phyloP scores from a whole-genome alignment of 2,329 filamentous ascomycete genomes.

The Dactylellina haptotyla region DNA sequence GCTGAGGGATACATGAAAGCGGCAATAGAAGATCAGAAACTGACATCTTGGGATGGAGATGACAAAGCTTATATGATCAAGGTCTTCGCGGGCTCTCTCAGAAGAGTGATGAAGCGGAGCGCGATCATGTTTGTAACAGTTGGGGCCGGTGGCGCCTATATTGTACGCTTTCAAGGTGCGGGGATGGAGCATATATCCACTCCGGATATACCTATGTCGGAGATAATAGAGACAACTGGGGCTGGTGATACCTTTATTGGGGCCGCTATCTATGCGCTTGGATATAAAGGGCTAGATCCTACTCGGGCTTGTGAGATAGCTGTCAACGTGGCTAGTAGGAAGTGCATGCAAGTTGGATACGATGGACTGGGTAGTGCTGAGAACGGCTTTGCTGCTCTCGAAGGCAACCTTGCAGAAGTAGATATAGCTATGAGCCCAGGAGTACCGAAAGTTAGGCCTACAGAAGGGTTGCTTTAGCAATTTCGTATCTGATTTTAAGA shows the following conservation, averaged over 20 bases:
- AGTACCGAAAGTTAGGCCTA: slow-evolving; percentile 12
- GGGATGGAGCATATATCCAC: slow-evolving; percentile 28
- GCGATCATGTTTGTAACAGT: slow-evolving; percentile 26
- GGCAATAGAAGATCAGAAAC: slow-evolving; percentile 11
- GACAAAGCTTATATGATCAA: slow-evolving; percentile 18
- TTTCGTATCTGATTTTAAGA: no score
- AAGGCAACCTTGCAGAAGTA: not conserved
- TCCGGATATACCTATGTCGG: slow-evolving; percentile 26
- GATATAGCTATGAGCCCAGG: slow-evolving; percentile 5
- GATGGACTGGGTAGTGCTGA: slow-evolving; percentile 39
- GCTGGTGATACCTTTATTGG: slow-evolving; percentile 56
- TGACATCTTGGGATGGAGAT: slow-evolving; percentile 4
- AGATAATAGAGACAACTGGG: slow-evolving; percentile 55
- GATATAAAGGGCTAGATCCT: slow-evolving; percentile 35
- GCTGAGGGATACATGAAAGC: slow-evolving; percentile 48
- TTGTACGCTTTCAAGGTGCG: not conserved
- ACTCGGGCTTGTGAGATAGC: slow-evolving; percentile 46
- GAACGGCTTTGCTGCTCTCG: slow-evolving; percentile 36
- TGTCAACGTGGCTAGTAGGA: slow-evolving; percentile 54
- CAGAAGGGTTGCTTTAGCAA: slow-evolving; percentile 27
- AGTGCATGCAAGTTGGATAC: slow-evolving; percentile 54
- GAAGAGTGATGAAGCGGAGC: slow-evolving; percentile 8
- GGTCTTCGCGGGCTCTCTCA: slow-evolving; percentile 3
- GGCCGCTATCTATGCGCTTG: slow-evolving; percentile 52
- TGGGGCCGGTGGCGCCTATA: slow-evolving; percentile 33